Evolutionary conservation across 768 basidiomycete genomes (phyloP), one percentile per base, ranked within the genome.

Genomic region (Kockovaella imperatae): DNA sequence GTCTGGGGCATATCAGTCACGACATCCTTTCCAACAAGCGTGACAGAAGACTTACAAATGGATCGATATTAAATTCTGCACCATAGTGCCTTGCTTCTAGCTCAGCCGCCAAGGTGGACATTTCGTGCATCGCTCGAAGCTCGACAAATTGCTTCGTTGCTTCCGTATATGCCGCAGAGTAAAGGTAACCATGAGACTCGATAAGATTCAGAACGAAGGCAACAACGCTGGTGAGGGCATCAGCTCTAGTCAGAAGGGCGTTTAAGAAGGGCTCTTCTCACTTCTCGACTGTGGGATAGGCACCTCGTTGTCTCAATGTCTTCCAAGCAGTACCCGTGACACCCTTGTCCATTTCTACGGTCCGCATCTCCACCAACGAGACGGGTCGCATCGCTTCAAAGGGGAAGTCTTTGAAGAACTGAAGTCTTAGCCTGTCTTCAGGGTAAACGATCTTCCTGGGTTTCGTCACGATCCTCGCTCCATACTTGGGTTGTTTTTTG

Each of bases 331-430:
- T 56, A 0, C 84, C 88, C 28, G 64, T 70, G 6, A 70, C 54
- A 13, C 56, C 62, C n/a, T n/a, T n/a, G 10, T 10, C 10, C 25
- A 25, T 28, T 6, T 42, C 35, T 6, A 67, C 52, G 23, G 53
- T 57, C 35, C 34, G 29, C 14, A 76, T 77, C 72, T 99, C 95
- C 0, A 86, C 79, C 43, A 99, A 68, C 10, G 79, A 81, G 7
- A 76, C 75, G 1, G 88, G 81, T 35, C 91, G 77, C 72, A 91
- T 86, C 1, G 88, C 84, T 73, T 99, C 91, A 64, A 95, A 95
- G 5, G 95, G 90, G 68, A 95, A 91, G 74, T 99, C 95, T 34
- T 77, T 76, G 75, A 91, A 97, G 77, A 99, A 97, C 68, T 87
- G 86, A 46, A 80, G 77, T 29, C 95, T 81, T 49, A 97, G 75